Base-by-base conservation (phyloP, 768 basidiomycete genomes). In the Hypholoma fasciculare region DNA sequence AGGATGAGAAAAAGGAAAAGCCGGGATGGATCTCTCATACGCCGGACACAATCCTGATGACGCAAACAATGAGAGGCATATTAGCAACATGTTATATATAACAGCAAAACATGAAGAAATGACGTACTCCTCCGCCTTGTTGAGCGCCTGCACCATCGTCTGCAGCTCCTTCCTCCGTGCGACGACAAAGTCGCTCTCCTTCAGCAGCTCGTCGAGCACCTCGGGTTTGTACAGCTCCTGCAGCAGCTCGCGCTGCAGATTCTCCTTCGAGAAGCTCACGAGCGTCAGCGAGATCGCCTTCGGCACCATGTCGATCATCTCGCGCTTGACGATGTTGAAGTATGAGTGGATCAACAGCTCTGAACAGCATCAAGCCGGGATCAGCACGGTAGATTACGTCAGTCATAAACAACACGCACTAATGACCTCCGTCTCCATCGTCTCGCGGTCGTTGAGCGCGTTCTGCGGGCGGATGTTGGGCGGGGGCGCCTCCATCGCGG, bases 241-340 rank as follows among this genome's bases (percentile, higher is more conserved):
- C 52, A 99, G 75, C 40, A 99, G 82, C 73, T 97, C 96, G 59
- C 88, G 83, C 77, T 99, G 97, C 58, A 99, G 78, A 71, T 92
- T 87, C 75, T 98, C 97, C 74, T 97, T 98, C 59, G 96, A 88
- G 73, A 88, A 87, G 69, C 87, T 90, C 50, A 99, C 96, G 37
- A 98, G 85, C 14, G 93, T 98, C 62, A 92, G 77, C 9, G 90
- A 86, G 70, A 97, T 94, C 16, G 93, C 93, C 74, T 99, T 99
- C 7, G 96, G 96, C 23, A 98, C 92, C 94, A 97, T 97, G 74
- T 98, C 96, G 67, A 98, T 98, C 92, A 98, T 94, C 75, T 98
- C 96, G 58, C 96, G 89, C 78, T 99, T 98, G 55, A 98, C 94
- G 63, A 98, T 95, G 76, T 97, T 95, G 82, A 91, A 98, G 75